phyloP scores from a whole-genome alignment of 306 rosid genomes.

The Dryas alaskensis region DNA sequence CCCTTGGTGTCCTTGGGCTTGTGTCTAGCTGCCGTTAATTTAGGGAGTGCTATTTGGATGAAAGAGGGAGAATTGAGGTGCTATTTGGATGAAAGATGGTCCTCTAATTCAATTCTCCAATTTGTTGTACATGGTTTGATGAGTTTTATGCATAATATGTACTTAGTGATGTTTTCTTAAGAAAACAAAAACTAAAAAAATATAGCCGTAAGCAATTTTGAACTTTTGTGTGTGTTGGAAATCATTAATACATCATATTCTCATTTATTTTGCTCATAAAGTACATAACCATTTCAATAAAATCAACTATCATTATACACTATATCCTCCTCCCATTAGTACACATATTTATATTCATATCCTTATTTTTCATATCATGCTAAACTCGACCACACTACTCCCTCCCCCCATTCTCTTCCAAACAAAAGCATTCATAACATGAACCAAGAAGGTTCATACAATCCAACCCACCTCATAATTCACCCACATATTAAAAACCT shows the following conservation, averaged over 20 bases:
- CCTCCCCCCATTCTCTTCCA: slow-evolving; percentile 1
- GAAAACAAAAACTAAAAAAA: too few species aligned
- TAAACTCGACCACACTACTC: slow-evolving; percentile 1
- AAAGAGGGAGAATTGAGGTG: too few species aligned
- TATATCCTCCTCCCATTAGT: not conserved
- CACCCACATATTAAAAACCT: too few species aligned
- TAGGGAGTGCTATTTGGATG: too few species aligned
- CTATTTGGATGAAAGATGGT: too few species aligned
- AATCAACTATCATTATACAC: slow-evolving; percentile 16
- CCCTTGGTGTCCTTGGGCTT: too few species aligned
- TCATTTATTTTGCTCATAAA: slow-evolving; percentile 16
- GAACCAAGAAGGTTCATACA: not conserved
- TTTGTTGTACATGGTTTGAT: too few species aligned
- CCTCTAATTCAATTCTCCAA: too few species aligned
- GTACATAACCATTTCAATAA: slow-evolving; percentile 13
- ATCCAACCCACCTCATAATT: not conserved
- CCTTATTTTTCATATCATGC: slow-evolving; percentile 21
- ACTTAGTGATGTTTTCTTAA: too few species aligned
- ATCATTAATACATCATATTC: not conserved
- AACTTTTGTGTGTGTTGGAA: not conserved
- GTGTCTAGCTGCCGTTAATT: too few species aligned
- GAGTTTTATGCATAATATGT: too few species aligned
- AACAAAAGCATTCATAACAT: not conserved
- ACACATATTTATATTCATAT: not conserved
- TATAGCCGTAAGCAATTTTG: too few species aligned